These are phyloP conservation scores for Priceomyces castillae DNA, from an alignment of 805 yeast genomes.

Conservation along the genomic window DNA sequence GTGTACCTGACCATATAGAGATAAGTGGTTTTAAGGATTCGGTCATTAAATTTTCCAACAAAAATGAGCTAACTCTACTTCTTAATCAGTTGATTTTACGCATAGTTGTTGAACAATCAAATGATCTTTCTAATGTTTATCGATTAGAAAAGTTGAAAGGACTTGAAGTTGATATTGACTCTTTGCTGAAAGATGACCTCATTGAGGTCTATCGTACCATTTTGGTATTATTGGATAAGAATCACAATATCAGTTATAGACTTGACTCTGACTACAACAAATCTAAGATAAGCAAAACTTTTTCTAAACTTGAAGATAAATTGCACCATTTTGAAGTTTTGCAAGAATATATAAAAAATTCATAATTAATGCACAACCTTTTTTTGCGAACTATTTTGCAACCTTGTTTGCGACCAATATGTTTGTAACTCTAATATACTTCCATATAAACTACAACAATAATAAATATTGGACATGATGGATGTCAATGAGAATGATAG, in stretches of 20 bases:
- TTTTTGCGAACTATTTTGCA: neutral
- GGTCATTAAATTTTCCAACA: conserved; percentile 58
- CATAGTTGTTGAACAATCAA: conserved; percentile 31
- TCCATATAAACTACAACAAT: neutral
- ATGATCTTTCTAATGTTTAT: conserved; percentile 22
- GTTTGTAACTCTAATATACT: neutral
- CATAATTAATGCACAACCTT: neutral
- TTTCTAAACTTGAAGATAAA: neutral
- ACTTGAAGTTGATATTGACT: conserved; percentile 20
- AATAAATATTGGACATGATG: neutral
- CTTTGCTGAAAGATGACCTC: conserved; percentile 18
- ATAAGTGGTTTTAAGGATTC: conserved; percentile 66
- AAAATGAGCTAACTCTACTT: conserved; percentile 52
- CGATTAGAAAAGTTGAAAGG: conserved; percentile 25
- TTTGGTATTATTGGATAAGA: conserved; percentile 11
- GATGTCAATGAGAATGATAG: neutral
- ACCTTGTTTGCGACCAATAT: neutral
- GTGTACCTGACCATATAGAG: conserved; percentile 59
- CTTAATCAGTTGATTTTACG: conserved; percentile 54
- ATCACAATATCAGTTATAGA: conserved; percentile 3
- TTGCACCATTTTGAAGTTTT: neutral
- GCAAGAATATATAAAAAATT: neutral
- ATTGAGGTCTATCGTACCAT: conserved; percentile 27
- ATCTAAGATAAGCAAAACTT: neutral
- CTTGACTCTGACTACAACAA: conserved; percentile 4